Percentiles rank a stretch among this genome's conserved stretches.
These are phyloP conservation scores for Taxillus chinensis DNA, from an alignment of 164 flowering plant species.

Conservation along the genomic window DNA sequence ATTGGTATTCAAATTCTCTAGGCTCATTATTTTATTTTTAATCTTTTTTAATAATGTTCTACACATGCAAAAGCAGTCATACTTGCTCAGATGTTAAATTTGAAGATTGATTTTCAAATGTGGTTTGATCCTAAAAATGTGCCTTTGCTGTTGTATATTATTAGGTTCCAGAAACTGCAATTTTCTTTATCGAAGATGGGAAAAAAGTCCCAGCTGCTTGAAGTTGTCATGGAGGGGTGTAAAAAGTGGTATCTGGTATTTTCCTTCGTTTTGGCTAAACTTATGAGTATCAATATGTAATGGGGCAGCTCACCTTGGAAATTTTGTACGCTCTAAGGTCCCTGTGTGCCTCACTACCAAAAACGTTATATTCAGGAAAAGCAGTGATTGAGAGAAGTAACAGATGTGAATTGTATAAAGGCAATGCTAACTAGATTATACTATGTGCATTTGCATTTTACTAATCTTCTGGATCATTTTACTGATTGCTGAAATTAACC, in stretches of 20 bases:
- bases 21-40: no score
- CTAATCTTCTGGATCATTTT: not conserved
- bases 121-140: not conserved
- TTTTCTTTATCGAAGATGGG: slow-evolving; percentile 83
- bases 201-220: slow-evolving; percentile 67
- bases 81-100: no score
- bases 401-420: not conserved
- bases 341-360: no score
- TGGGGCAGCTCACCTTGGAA: no score
- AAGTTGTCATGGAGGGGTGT: not conserved
- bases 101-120: not conserved
- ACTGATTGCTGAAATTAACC: not conserved
- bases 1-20: no score
- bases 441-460: not conserved
- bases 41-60: no score
- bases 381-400: not conserved
- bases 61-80: no score
- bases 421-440: not conserved
- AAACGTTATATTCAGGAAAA: no score
- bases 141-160: not conserved
- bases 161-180: slow-evolving; percentile 76
- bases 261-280: no score
- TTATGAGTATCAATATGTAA: no score
- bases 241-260: no score
- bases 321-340: no score